Evolutionary conservation across 2,329 filamentous ascomycete species (phyloP), one percentile per base, ranked within the genome.

Genomic region (Pyrenophora graminea): DNA sequence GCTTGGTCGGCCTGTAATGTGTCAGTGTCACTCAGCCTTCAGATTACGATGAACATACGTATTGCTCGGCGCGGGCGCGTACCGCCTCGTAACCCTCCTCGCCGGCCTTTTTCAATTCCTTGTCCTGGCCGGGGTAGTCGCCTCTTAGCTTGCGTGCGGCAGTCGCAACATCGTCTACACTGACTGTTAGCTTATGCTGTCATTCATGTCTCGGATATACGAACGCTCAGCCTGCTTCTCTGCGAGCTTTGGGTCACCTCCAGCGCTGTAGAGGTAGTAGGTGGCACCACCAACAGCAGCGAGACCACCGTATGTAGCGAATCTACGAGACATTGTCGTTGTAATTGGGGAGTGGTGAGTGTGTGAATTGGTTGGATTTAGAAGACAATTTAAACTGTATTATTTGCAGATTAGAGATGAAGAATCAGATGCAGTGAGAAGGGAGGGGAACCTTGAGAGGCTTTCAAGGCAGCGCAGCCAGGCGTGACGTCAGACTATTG

Each of bases 191-290:
- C 31, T n/a, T 17, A 2, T 31, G 5, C 9, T n/a, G 21, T 31
- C 4, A 17, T 17, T 25, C 5, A 13, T n/a, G 6, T 10, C 7
- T 30, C 12, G 13, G 13, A 8, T 45, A 48, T 39, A 78, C 85
- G 39, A 78, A 96, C 93, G 84, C 79, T 96, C 89, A 62, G 89
- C 82, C 74, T 94, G 81, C 80, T 93, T 89, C 82, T 91, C 85
- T n/a, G 92, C 93, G 42, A 83, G 85, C 75, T 88, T 90, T 44
- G 90, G 82, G 73, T 85, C 83, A 51, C 93, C 92, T 55, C 93
- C 93, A 13, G 92, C 88, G 44, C 77, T 81, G 81, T 96, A 99
- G 57, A 97, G 83, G 80, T 97, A 97, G 82, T 96, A 97, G 59
- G 84, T 85, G 53, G 80, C 83, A 61, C 85, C 75, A 64, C 86